Conservation (phyloP, 2,329 filamentous ascomycete genomes). For the Bipolaris victoriae region DNA sequence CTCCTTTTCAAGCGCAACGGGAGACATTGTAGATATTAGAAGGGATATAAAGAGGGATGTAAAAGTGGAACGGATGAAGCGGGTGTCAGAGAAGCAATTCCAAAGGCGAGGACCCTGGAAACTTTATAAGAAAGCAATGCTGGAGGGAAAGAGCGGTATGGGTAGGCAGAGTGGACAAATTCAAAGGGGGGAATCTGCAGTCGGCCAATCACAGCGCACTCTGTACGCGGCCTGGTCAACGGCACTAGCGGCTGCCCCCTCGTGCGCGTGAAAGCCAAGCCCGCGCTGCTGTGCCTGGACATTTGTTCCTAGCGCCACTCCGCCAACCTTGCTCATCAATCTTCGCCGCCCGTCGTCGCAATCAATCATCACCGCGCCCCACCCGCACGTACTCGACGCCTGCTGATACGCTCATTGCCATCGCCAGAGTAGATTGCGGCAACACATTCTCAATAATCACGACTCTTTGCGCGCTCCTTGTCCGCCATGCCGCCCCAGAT, state of each 20-base stretch:
- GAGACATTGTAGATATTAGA: slow-evolving; percentile 55
- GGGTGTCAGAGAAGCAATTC: slow-evolving; percentile 24
- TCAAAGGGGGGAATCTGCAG: slow-evolving; percentile 15
- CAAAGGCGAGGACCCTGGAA: slow-evolving; percentile 19
- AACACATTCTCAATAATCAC: background rate
- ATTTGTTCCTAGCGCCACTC: slow-evolving; percentile 31
- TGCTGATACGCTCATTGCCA: slow-evolving; percentile 15
- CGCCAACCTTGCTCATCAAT: slow-evolving; percentile 5
- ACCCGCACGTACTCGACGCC: slow-evolving; percentile 18
- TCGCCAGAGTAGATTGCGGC: slow-evolving; percentile 1
- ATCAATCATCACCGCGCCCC: slow-evolving; percentile 20
- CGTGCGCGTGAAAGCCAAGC: slow-evolving; percentile 18
- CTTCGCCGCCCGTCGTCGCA: slow-evolving; percentile 6
- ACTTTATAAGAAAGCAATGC: slow-evolving; percentile 19
- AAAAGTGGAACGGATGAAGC: slow-evolving; percentile 6
- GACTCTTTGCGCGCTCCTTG: slow-evolving; percentile 1
- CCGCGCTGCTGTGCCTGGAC: slow-evolving; percentile 18
- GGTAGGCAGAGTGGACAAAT: slow-evolving; percentile 31
- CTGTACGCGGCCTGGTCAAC: slow-evolving; percentile 23
- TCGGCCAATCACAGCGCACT: slow-evolving; percentile 24
- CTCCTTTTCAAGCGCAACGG: slow-evolving; percentile 73
- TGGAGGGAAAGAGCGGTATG: slow-evolving; percentile 36
- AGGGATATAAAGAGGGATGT: slow-evolving; percentile 2
- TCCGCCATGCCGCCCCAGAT: slow-evolving; percentile 81
- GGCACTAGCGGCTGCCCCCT: slow-evolving; percentile 20